These are phyloP conservation scores for Cutaneotrichosporon spelunceum DNA, from an alignment of 1,284 basidiomycete species.

Conservation along the genomic window DNA sequence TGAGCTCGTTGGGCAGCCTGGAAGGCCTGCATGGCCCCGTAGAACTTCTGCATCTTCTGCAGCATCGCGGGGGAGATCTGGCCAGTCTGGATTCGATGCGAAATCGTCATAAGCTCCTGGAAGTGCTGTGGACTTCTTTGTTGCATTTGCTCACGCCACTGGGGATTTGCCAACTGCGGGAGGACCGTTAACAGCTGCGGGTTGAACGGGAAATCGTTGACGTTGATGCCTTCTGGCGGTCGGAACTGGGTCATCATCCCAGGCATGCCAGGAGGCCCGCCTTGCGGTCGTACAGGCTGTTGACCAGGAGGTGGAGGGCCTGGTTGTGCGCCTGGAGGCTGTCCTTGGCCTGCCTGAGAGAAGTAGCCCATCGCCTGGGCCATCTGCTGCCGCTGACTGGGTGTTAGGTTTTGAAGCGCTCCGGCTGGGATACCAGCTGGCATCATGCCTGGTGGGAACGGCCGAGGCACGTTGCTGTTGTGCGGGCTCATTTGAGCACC, in stretches of 20 bases:
- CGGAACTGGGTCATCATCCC: slow-evolving; percentile 14
- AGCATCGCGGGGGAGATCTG: slow-evolving; percentile 34
- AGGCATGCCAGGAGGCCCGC: slow-evolving; percentile 9
- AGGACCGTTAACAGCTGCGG: slow-evolving; percentile 34
- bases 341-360: slow-evolving; percentile 23
- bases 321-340: neutral
- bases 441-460: slow-evolving; percentile 19
- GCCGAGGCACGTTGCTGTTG: neutral
- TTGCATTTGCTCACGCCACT: slow-evolving; percentile 37
- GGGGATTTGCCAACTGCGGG: slow-evolving; percentile 28
- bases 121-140: slow-evolving; percentile 32
- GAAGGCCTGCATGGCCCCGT: slow-evolving; percentile 24
- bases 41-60: slow-evolving; percentile 40
- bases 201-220: slow-evolving; percentile 46
- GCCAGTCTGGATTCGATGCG: slow-evolving; percentile 28
- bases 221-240: slow-evolving; percentile 21
- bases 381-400: slow-evolving; percentile 40
- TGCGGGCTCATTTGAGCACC: slow-evolving; percentile 21
- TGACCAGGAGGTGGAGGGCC: slow-evolving; percentile 7
- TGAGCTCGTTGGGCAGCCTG: slow-evolving; percentile 3
- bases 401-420: slow-evolving; percentile 24
- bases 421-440: slow-evolving; percentile 14
- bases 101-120: slow-evolving; percentile 23
- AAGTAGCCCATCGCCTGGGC: slow-evolving; percentile 30
- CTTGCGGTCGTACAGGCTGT: slow-evolving; percentile 10